These are phyloP conservation scores for Acer campestre DNA, from an alignment of 345 rosid species.

Conservation along the genomic window DNA sequence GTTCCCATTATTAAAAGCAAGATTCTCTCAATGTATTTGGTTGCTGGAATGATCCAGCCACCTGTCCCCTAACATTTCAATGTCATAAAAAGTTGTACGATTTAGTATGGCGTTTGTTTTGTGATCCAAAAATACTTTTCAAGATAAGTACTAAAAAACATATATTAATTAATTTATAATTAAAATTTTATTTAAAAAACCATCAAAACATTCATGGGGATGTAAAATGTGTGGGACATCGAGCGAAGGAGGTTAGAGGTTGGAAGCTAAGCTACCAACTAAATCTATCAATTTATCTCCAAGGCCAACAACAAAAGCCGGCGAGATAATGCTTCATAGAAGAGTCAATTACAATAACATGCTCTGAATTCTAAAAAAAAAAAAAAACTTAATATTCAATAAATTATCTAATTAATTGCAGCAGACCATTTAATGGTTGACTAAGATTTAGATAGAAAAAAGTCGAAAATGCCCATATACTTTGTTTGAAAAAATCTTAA, in stretches of 20 bases:
- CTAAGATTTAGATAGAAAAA: no score
- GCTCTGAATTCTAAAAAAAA: no score
- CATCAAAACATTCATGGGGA: background rate
- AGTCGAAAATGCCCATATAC: no score
- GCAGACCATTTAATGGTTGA: no score
- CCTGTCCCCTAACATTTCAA: background rate
- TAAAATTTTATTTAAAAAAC: background rate
- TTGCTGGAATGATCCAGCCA: background rate
- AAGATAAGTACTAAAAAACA: background rate
- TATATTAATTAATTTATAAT: no score
- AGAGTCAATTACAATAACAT: no score
- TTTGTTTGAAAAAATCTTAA: no score
- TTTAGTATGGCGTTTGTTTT: no score
- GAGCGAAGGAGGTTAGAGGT: background rate
- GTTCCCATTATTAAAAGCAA: background rate
- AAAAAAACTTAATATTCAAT: no score
- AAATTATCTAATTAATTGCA: no score
- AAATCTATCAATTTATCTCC: background rate
- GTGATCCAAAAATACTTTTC: no score
- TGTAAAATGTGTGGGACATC: background rate
- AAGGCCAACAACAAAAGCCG: background rate
- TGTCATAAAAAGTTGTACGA: background rate
- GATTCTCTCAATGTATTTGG: background rate
- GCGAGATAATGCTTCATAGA: background rate
- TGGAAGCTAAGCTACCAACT: conserved; percentile 5